Percentiles rank a stretch among this genome's conserved stretches.
These are phyloP conservation scores for Cercospora sp. DNA, from an alignment of 2,329 filamentous ascomycete genomes.

Conservation along the genomic window DNA sequence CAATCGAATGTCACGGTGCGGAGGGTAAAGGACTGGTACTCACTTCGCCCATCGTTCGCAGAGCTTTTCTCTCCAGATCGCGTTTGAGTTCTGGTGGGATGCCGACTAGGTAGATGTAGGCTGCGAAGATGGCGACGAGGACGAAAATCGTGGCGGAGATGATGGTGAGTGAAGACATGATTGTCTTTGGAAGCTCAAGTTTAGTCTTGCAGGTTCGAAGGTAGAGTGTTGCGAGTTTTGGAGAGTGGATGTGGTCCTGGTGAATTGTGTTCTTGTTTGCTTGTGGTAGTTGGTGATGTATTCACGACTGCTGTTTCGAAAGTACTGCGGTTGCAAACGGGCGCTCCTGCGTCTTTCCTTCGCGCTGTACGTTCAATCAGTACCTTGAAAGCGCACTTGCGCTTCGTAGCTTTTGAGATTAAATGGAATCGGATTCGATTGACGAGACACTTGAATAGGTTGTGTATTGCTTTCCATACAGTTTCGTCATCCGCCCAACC, in stretches of 20 bases:
- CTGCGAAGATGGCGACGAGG: constrained; percentile 40
- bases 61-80: constrained; percentile 48
- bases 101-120: constrained; percentile 50
- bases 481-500: neutral
- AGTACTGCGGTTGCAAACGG: neutral
- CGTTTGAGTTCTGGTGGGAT: constrained; percentile 51
- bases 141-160: constrained; percentile 35
- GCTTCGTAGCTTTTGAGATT: neutral
- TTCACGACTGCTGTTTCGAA: neutral
- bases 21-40: neutral
- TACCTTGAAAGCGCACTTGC: neutral
- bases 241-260: neutral
- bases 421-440: neutral
- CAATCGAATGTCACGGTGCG: too few relatives aligned
- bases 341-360: neutral
- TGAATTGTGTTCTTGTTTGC: neutral
- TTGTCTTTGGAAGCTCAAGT: neutral
- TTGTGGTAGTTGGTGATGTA: neutral
- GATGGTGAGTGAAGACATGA: constrained; percentile 31
- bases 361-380: too few relatives aligned
- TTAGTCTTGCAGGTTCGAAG: neutral
- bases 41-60: constrained; percentile 53
- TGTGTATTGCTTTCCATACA: neutral
- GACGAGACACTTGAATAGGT: neutral
- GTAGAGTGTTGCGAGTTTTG: neutral